Evolutionary conservation across 2,329 filamentous ascomycete genomes (phyloP), one percentile per base, ranked within the genome.

Genomic region (Albifimbria verrucaria): DNA sequence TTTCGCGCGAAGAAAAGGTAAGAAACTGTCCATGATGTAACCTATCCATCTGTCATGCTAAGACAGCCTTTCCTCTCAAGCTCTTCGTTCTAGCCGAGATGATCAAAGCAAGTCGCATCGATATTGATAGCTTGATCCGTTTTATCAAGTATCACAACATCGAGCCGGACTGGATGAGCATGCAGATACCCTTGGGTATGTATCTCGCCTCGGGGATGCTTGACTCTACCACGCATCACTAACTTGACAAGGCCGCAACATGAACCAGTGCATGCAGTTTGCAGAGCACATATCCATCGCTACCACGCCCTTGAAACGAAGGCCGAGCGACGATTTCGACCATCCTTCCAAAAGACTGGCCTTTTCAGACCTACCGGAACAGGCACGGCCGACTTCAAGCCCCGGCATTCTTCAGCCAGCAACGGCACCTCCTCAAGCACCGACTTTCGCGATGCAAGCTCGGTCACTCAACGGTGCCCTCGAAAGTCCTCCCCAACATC

Each of bases 81-180:
- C 78, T 80, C 57, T 82, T 82, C 62, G 69, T 83, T 55, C 73
- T 84, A 52, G 78, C 74, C 52, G 81, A 84, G 66, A 79, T 83
- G 60, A 78, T 84, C 66, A 84, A 83, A 60, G 73, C 72, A 55
- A 83, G 80, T 68, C 66, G 72, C 25, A 66, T 83, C 54, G 75
- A 80, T 52, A 63, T 81, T 22, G 64, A 69, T 11, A 65, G 64
- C 18, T 65, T 84, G 25, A 72, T 76, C 20, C 67, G 69, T 12
- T 81, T 84, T 55, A 70, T 83, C 58, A 75, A 62, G 55, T 56
- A 62, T 39, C 66, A 74, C 53, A 66, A 65, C 10, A 60, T 78
- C 50, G 65, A 71, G 54, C 74, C 76, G 9, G 69, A 74, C 50
- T 79, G 76, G 76, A 68, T 76, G 63, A 68, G 65, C 45, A 78